phyloP scores from a whole-genome alignment of 2,329 filamentous ascomycete species.

The Talaromyces pinophilus region DNA sequence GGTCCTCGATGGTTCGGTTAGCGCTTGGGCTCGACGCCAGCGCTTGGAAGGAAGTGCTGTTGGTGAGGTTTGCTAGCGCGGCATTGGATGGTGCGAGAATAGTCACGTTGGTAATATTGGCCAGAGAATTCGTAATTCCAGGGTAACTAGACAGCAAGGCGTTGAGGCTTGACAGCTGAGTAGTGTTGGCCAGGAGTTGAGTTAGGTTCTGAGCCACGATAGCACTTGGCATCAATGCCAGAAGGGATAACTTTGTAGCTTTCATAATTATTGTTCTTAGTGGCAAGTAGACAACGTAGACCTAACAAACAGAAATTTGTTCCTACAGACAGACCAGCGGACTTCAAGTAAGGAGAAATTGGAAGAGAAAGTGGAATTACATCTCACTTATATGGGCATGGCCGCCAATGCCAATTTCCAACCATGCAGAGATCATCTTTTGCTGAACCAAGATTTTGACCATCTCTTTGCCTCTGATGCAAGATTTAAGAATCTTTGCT shows the following conservation, averaged over 20 bases:
- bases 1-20: conserved; percentile 3
- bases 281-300: background rate
- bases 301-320: background rate
- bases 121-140: background rate
- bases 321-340: background rate
- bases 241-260: background rate
- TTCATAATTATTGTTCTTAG: conserved; percentile 10
- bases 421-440: background rate
- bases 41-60: background rate
- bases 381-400: conserved; percentile 5
- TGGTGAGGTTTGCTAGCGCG: conserved; percentile 10
- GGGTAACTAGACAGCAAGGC: conserved; percentile 14
- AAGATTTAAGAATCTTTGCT: background rate
- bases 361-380: background rate
- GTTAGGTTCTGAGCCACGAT: conserved; percentile 17
- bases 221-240: conserved; percentile 9
- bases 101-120: conserved; percentile 15
- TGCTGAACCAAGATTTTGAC: conserved; percentile 8
- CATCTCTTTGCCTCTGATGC: conserved; percentile 18
- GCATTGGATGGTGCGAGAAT: conserved; percentile 18
- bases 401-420: background rate
- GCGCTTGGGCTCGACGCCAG: background rate
- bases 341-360: background rate
- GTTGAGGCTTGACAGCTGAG: conserved; percentile 16
- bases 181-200: conserved; percentile 12